Evolutionary conservation across 345 rosid species (phyloP).

Genomic region (Brassica carinata): DNA sequence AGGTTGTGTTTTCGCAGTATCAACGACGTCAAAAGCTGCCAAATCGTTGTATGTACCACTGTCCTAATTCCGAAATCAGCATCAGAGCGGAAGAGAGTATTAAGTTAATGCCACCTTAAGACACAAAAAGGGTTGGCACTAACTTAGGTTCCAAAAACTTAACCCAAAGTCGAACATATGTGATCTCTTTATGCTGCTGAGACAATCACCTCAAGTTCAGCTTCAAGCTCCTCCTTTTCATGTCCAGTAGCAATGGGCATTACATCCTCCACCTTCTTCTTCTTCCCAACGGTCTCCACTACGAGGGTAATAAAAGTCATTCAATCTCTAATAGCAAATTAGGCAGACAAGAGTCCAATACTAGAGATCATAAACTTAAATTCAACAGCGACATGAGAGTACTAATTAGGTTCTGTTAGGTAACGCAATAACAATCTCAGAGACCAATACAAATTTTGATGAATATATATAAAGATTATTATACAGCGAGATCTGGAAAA

Average conservation of each 20-base stretch:
- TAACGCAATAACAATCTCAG: not conserved
- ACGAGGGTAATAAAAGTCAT: not conserved
- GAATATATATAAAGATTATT: too few species aligned
- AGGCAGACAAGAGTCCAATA: not conserved
- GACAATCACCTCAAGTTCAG: not conserved
- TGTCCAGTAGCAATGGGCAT: not conserved
- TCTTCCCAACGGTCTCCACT: not conserved
- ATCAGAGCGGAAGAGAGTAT: too few species aligned
- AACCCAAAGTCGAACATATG: too few species aligned
- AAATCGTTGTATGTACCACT: too few species aligned
- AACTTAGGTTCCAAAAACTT: too few species aligned
- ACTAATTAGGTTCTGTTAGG: not conserved
- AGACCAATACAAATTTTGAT: not conserved
- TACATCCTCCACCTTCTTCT: not conserved
- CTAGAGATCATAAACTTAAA: not conserved
- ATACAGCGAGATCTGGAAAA: not conserved
- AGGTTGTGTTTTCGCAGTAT: too few species aligned
- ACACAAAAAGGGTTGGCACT: too few species aligned
- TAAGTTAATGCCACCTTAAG: too few species aligned
- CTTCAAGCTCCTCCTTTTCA: not conserved
- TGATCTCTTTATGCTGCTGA: too few species aligned
- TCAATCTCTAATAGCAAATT: not conserved
- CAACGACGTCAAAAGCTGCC: too few species aligned
- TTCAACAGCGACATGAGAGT: not conserved
- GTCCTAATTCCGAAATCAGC: too few species aligned